Evolutionary conservation across 148 eudicot species (phyloP), one percentile per base, ranked within the genome.

Genomic region (Nepenthes gracilis): DNA sequence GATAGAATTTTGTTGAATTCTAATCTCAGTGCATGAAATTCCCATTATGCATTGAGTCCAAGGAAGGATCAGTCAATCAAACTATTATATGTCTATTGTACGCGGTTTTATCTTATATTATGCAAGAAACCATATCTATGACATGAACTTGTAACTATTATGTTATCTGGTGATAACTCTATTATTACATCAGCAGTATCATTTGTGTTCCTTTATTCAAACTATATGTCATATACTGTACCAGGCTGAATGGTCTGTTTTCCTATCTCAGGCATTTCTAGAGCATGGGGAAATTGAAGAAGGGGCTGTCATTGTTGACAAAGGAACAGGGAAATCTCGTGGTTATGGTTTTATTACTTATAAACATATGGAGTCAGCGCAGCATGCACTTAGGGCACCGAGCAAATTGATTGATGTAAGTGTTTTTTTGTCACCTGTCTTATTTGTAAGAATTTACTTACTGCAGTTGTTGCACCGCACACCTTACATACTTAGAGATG

Each of bases 201-300:
- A 23, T 23, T 23, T 60, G 9, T 34, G 32, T 43, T 38, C 6
- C 35, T 47, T 35, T 57, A 9, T 13, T 51, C 56, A 32, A 34
- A 50, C 23, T 12, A 50, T 52, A 14, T 52, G n/a, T 1, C 14
- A 11, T 52, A 40, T 10, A 52, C 55, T 52, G 15, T 52, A 3
- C 6, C 32, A 12, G 1, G 2, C 15, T 52, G 4, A 40, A 40
- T 3, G 14, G 1, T 32, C 7, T 55, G 10, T 55, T 55, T 55
- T 36, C 36, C 36, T 35, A 57, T 33, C 12, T 3, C 62, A 81
- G 86, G 90, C 84, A 52, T 85, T 82, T 77, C 59, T 61, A 67
- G 77, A 50, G 53, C 90, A 85, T 75, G 90, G 90, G 62, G 84
- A 79, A 71, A 77, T 85, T 12, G 90, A 85, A 63, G 90, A 82